These are phyloP conservation scores for Eleusine indica DNA, from an alignment of 176 grass and related monocot genomes.

Conservation along the genomic window DNA sequence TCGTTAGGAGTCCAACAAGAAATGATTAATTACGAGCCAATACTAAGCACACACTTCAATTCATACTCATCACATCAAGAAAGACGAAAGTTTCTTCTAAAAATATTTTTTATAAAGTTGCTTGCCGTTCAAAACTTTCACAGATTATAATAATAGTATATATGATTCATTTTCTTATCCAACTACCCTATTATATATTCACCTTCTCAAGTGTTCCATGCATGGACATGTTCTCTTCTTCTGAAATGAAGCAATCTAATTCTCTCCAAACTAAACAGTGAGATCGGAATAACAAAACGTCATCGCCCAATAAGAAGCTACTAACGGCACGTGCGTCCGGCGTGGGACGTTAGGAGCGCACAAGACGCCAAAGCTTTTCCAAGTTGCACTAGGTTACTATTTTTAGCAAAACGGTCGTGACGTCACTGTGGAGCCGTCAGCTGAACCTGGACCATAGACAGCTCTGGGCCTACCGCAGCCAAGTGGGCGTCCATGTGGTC, in stretches of 20 bases:
- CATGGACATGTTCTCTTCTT: neutral
- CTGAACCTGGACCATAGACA: constrained; percentile 51
- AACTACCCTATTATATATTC: neutral
- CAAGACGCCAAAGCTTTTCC: neutral
- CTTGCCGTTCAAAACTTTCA: neutral
- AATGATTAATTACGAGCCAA: neutral
- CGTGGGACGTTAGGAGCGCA: neutral
- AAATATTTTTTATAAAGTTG: neutral
- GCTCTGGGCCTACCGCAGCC: constrained; percentile 7
- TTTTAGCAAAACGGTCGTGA: constrained; percentile 25
- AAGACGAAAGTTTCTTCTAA: neutral
- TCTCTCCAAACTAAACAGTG: neutral
- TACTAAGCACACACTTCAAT: neutral
- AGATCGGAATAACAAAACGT: neutral
- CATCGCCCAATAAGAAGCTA: neutral
- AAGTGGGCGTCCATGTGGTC: constrained; percentile 21
- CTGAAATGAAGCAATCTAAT: neutral
- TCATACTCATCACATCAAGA: neutral
- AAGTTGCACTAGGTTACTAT: constrained; percentile 29
- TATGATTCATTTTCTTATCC: neutral
- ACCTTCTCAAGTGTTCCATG: neutral
- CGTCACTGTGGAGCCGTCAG: constrained; percentile 28
- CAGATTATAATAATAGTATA: too few relatives aligned
- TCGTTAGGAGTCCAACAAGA: neutral
- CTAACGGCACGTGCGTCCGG: constrained; percentile 3